Evolutionary conservation across 495 filamentous ascomycete species (phyloP), one percentile per base, ranked within the genome.

Genomic region (Melanomma pulvis-pyrius): DNA sequence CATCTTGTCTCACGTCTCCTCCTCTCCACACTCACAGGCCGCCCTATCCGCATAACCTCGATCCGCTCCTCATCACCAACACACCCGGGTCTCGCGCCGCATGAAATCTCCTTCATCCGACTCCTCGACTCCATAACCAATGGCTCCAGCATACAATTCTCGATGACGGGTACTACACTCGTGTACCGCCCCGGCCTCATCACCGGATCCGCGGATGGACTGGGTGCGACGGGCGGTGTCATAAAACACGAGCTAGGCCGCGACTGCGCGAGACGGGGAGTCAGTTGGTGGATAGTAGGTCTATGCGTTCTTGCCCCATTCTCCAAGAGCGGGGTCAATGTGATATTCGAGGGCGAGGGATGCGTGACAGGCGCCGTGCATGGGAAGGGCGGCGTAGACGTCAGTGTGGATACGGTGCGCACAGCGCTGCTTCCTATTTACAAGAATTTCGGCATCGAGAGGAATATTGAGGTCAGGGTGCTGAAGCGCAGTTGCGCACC

Each of bases 61-160:
- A 98, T 99, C 79, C 91, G 96, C 62, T 82, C 91, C 30, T 87
- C 88, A 39, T 96, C 92, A 28, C 84, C 88, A 51, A 92, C 89
- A 17, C 84, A 88, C 68, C 92, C 94, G 6, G 96, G 96, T 70
- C 89, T 99, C 49, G 86, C 90, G 55, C 87, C 91, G 51, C 90
- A 96, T 80, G 96, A 99, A 80, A 87, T 97, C 73, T 96, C 93
- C 34, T 91, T 99, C 79, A 84, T 99, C 19, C 94, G 96, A 54
- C 88, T 99, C 8, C 87, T 99, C 69, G 94, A 98, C 75, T 82
- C 89, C 57, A 82, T 99, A 70, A 98, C 96, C 74, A 99, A 99
- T 84, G 96, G 96, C 80, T 89, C 91, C 30, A 83, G 86, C 63
- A 90, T 97, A 80, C 91, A 97, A 73, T 96, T 99, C 69, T 94